phyloP scores from a whole-genome alignment of 306 rosid species.

The Medicago arabica region DNA sequence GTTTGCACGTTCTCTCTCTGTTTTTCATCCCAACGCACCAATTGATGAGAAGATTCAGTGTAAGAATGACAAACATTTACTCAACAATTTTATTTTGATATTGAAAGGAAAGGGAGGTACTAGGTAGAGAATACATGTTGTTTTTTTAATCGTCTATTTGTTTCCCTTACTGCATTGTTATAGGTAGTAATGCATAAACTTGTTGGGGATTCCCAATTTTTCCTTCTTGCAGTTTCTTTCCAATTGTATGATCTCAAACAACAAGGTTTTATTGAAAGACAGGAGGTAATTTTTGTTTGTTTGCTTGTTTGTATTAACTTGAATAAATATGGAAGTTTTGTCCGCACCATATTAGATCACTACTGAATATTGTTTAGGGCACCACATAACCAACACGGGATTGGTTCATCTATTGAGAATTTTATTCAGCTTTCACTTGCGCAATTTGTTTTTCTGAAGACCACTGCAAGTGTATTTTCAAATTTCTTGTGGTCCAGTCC shows the following conservation, averaged over 20 bases:
- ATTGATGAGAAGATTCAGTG: constrained; percentile 84
- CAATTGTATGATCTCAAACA: constrained; percentile 86
- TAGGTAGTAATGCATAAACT: constrained; percentile 29
- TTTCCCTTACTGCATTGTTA: constrained; percentile 33
- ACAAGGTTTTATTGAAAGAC: constrained; percentile 90
- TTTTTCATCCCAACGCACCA: constrained; percentile 91
- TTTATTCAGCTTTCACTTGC: constrained; percentile 34
- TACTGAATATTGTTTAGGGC: constrained; percentile 23
- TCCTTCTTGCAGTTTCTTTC: constrained; percentile 81
- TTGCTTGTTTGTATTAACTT: constrained; percentile 2
- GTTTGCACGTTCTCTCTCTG: constrained; percentile 91
- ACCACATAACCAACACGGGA: constrained; percentile 4
- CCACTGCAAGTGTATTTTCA: constrained; percentile 11
- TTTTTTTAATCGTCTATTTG: constrained; percentile 27
- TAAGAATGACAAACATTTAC: constrained; percentile 50
- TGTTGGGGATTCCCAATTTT: constrained; percentile 51
- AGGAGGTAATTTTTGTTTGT: constrained; percentile 65
- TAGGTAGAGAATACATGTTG: constrained; percentile 17
- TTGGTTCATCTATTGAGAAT: constrained; percentile 27
- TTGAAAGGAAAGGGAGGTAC: constrained; percentile 29
- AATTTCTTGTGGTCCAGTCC: constrained; percentile 19
- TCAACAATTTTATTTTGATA: constrained; percentile 27
- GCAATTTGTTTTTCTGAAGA: constrained; percentile 22
- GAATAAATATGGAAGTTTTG: constrained; percentile 37
- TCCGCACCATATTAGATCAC: constrained; percentile 26